Percentiles rank a stretch among this genome's conserved stretches.
These are phyloP conservation scores for Cyberlindnera lachancei DNA, from an alignment of 805 yeast species.

Conservation along the genomic window DNA sequence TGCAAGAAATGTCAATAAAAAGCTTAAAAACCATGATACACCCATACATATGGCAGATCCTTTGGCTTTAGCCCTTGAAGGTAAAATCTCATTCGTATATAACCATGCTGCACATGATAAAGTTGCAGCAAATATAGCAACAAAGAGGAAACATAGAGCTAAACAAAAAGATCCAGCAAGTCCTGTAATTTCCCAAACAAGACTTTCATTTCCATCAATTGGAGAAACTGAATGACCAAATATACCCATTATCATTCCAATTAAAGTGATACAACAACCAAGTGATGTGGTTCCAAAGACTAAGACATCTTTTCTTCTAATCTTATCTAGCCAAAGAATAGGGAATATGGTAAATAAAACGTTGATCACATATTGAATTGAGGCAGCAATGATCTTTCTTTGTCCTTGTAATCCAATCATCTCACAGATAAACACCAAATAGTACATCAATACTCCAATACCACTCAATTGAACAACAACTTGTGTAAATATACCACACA, in stretches of 20 bases:
- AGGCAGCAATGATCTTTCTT: conserved; percentile 26
- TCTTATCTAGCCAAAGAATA: conserved; percentile 32
- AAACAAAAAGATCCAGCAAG: conserved; percentile 35
- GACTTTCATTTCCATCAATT: conserved; percentile 26
- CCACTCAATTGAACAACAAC: conserved; percentile 39
- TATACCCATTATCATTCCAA: conserved; percentile 30
- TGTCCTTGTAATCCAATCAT: conserved; percentile 37
- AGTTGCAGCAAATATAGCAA: conserved; percentile 39
- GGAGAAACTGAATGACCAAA: conserved; percentile 29
- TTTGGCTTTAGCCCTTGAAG: conserved; percentile 35
- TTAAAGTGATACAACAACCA: conserved; percentile 27
- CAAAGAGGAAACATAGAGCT: conserved; percentile 37
- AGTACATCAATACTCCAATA: conserved; percentile 35
- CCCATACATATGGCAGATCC: conserved; percentile 41
- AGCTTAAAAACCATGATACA: conserved; percentile 36
- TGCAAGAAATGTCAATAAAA: conserved; percentile 29
- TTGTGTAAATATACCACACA: conserved; percentile 33
- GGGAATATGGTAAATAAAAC: conserved; percentile 38
- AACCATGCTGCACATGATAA: conserved; percentile 42
- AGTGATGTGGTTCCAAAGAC: conserved; percentile 35
- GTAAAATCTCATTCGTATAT: conserved; percentile 43
- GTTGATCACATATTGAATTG: conserved; percentile 34
- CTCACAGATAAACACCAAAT: conserved; percentile 38
- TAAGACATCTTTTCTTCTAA: conserved; percentile 40
- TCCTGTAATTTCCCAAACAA: conserved; percentile 29